Evolutionary conservation across 352 stramenopile genomes (phyloP), one percentile per base, ranked within the genome.

Genomic region (Phytophthora lateralis): DNA sequence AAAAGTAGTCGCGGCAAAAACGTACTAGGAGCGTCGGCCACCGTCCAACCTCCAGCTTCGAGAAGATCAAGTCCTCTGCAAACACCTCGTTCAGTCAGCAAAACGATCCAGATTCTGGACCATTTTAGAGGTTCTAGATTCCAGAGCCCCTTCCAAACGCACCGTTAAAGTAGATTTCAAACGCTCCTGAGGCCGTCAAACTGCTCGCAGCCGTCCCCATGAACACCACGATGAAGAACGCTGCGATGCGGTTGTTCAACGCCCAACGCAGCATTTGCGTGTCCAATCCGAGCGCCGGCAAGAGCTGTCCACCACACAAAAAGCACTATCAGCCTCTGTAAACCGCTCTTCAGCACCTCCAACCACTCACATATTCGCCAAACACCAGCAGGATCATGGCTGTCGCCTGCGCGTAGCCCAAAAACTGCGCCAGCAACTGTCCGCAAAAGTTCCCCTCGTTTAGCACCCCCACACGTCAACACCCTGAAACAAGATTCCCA

Each of bases 111-210:
- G 3, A 21, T 24, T 24, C 26, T 30, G 26, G 26, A 30, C 6
- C 26, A 30, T 30, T 30, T 30, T 8, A 30, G 6, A 30, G 4
- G 26, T 8, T 6, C 26, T 30, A 4, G 6, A 6, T 30, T 30
- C 26, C 21, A 24, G 21, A 24, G 1, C 21, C 21, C 21, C 26
- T 30, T 30, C 7, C 26, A 15, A 38, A 39, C 44, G 17, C 18
- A 95, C 85, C 78, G 50, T 95, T 93, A 39, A 89, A 91, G 57
- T 82, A 91, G 27, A 95, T 81, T 68, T 95, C 85, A 21, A 95
- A 95, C 8, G 83, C 85, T 10, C 85, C 85, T 1, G 83, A 82
- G 11, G 85, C 80, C 41, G 88, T 66, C 47, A 95, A 73, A 15
- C 68, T 73, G 51, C 87, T 84, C 4, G 85, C 85, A 10, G 85